A percentile compares a stretch with the other conserved stretches of the same genome.
Conservation (phyloP, 1,284 basidiomycete genomes). For the Stereum hirsutum region DNA sequence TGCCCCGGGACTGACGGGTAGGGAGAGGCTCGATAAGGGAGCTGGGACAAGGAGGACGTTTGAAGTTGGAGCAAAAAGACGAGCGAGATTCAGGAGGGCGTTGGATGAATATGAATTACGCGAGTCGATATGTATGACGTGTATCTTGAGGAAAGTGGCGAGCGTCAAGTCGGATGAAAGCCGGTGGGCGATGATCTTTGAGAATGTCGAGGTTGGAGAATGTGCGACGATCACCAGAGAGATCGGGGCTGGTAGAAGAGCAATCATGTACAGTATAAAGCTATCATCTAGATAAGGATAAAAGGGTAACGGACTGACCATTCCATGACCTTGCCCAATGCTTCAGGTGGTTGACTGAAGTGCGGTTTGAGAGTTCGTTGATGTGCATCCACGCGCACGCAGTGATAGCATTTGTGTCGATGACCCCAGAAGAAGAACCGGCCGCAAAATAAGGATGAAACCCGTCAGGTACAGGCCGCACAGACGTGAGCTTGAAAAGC, state of each 20-base stretch:
- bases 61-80: conserved; percentile 44
- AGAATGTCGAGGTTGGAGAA: conserved; percentile 34
- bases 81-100: conserved; percentile 51
- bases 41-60: conserved; percentile 45
- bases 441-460: too few relatives aligned
- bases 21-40: conserved; percentile 16
- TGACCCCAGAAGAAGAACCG: too few relatives aligned
- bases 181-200: conserved; percentile 24
- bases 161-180: conserved; percentile 17
- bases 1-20: conserved; percentile 9
- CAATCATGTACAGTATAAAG: background rate
- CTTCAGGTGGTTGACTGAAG: too few relatives aligned
- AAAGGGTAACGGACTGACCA: too few relatives aligned
- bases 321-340: too few relatives aligned
- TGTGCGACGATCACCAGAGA: background rate
- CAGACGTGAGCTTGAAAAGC: too few relatives aligned
- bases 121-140: conserved; percentile 37
- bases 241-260: background rate
- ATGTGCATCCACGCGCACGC: too few relatives aligned
- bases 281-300: background rate
- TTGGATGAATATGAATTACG: conserved; percentile 35
- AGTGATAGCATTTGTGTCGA: too few relatives aligned
- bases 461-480: too few relatives aligned
- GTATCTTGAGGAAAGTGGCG: conserved; percentile 28
- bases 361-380: too few relatives aligned